Percentiles rank a stretch among this genome's conserved stretches.
These are phyloP conservation scores for Tricholoma sp. DNA, from an alignment of 768 basidiomycete species.

Conservation along the genomic window DNA sequence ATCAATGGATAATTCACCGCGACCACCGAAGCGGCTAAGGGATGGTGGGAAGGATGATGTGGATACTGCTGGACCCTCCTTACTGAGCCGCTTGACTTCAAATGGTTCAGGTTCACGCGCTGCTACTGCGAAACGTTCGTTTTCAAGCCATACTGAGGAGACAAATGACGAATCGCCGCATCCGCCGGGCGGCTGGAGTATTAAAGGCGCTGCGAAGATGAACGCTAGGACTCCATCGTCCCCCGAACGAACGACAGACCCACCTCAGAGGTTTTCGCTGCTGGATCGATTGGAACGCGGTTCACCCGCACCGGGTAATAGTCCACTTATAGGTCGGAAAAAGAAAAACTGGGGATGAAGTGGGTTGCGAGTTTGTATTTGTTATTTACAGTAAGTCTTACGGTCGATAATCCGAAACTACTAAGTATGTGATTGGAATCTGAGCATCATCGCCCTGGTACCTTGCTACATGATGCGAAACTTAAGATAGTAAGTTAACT, in stretches of 20 bases:
- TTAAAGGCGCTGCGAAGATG: slow-evolving; percentile 45
- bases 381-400: not conserved
- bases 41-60: slow-evolving; percentile 12
- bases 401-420: not conserved
- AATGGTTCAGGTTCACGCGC: slow-evolving; percentile 2
- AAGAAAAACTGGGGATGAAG: slow-evolving; percentile 21
- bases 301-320: slow-evolving; percentile 9
- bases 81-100: slow-evolving; percentile 38
- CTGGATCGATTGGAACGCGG: slow-evolving; percentile 30
- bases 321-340: slow-evolving; percentile 13
- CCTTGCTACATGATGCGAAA: too few relatives aligned
- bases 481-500: too few relatives aligned
- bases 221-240: slow-evolving; percentile 3
- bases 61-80: slow-evolving; percentile 27
- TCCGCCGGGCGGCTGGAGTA: slow-evolving; percentile 43
- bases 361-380: slow-evolving; percentile 4
- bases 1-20: slow-evolving; percentile 24
- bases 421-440: not conserved
- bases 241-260: slow-evolving; percentile 1
- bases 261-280: slow-evolving; percentile 22
- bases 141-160: slow-evolving; percentile 3
- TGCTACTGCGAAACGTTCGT: slow-evolving; percentile 1
- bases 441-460: too few relatives aligned
- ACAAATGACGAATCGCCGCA: not conserved
- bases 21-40: slow-evolving; percentile 32